Evolutionary conservation across 148 eudicot genomes (phyloP), one percentile per base, ranked within the genome.

Genomic region (Amaranthus palmeri): DNA sequence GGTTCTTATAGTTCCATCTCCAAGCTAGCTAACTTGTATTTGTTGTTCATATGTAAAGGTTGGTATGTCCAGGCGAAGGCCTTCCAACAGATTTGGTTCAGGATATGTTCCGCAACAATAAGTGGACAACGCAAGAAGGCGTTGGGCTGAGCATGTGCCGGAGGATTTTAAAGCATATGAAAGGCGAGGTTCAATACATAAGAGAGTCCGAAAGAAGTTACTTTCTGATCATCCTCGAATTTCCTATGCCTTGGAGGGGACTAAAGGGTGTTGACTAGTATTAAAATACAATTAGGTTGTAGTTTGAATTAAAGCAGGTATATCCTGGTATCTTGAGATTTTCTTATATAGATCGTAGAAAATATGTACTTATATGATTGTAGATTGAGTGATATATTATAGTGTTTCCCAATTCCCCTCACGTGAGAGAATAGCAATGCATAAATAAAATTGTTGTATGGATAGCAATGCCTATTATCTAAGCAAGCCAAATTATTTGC

Each of bases 181-280:
- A 82, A 10, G 96, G 98, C 7, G 96, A 88, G 61, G 96, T 95
- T 71, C 97, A 95, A 55, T 95, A 95, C 74, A 91, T 89, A 17
- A 78, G 96, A 82, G 98, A 95, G 72, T 95, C 97, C 0, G 97
- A 95, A 72, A 84, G 88, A 72, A 87, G 97, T 72, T 91, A 84
- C 84, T 95, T 95, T 76, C 82, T 86, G 13, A 69, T 95, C 67
- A 78, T 63, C 73, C 91, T 95, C 41, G 86, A 93, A 72, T 89
- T 91, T 53, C 88, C 87, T 18, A 70, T 81, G 84, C 79, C 88
- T 54, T 77, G 58, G 43, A 73, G 80, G 68, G 81, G 73, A 45
- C 52, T 66, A 10, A 81, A 74, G 80, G 73, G 65, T 62, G 70
- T 68, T 3, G 82, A 74, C 78, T 85, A 78, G 60, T 47, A 60